Percentiles rank a stretch among this genome's conserved stretches.
phyloP scores from a whole-genome alignment of 139 green algal genomes.

The Tetraselmis chui region DNA sequence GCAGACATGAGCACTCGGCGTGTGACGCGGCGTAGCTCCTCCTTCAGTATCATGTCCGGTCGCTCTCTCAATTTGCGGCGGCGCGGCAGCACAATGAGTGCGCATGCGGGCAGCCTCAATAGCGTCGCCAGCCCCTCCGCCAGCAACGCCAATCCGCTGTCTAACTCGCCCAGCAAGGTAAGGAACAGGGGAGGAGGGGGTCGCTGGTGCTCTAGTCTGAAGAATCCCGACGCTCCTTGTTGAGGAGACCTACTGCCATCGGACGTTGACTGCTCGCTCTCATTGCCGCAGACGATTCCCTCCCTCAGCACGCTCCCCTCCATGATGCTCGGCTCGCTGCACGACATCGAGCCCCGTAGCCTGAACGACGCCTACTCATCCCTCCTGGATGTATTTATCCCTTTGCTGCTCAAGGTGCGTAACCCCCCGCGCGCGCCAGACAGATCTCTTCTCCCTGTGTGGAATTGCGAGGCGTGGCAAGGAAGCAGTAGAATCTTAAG shows the following conservation, averaged over 20 bases:
- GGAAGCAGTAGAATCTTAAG: too few species aligned
- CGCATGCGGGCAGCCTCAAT: not conserved
- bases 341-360: not conserved
- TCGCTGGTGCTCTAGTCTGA: too few species aligned
- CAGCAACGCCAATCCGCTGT: not conserved
- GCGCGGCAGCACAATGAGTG: not conserved
- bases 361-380: not conserved
- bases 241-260: not conserved
- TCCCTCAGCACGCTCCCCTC: not conserved
- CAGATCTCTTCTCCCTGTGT: not conserved
- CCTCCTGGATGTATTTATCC: slow-evolving; percentile 17
- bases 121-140: not conserved
- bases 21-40: not conserved
- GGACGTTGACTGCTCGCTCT: not conserved
- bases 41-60: not conserved
- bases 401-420: slow-evolving; percentile 11
- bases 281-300: not conserved
- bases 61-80: not conserved
- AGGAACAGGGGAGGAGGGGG: too few species aligned
- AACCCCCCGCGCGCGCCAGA: not conserved
- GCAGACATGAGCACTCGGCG: not conserved
- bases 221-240: too few species aligned
- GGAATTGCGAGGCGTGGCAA: too few species aligned
- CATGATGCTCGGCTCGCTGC: not conserved
- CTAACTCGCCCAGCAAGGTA: not conserved